These are phyloP conservation scores for Adansonia grandidieri DNA, from an alignment of 441 rosid species.

Conservation along the genomic window DNA sequence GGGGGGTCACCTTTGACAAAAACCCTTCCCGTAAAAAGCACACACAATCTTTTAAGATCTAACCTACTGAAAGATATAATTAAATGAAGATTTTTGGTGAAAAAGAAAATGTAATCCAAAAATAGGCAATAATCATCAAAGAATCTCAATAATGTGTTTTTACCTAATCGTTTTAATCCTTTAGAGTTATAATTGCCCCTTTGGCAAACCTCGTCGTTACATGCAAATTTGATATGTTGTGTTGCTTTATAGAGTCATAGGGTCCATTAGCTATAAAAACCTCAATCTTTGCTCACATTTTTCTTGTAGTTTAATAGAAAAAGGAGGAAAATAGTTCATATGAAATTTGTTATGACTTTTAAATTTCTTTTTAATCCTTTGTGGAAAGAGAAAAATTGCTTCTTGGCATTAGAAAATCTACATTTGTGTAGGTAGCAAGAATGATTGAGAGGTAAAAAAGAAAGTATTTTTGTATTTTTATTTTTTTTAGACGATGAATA, in stretches of 20 bases:
- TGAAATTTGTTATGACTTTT: no score
- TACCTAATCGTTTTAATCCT: neutral
- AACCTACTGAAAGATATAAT: neutral
- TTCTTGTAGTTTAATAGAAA: no score
- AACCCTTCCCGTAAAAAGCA: neutral
- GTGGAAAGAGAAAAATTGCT: no score
- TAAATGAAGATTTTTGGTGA: neutral
- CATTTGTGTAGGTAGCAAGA: no score
- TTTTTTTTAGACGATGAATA: no score
- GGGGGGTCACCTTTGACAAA: neutral
- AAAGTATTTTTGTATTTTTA: no score
- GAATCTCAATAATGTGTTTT: neutral
- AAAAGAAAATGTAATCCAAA: neutral
- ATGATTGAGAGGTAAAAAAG: no score
- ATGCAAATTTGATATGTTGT: neutral
- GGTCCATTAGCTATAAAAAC: neutral
- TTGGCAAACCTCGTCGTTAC: neutral
- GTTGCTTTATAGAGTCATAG: neutral
- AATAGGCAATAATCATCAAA: neutral
- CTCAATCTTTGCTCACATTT: neutral
- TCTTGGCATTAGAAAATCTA: no score
- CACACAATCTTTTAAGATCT: slow-evolving; percentile 1
- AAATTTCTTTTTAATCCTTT: no score
- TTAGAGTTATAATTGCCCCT: neutral
- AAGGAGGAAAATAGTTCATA: no score